Conservation (phyloP, 2,329 filamentous ascomycete species). For the Alternaria atra region DNA sequence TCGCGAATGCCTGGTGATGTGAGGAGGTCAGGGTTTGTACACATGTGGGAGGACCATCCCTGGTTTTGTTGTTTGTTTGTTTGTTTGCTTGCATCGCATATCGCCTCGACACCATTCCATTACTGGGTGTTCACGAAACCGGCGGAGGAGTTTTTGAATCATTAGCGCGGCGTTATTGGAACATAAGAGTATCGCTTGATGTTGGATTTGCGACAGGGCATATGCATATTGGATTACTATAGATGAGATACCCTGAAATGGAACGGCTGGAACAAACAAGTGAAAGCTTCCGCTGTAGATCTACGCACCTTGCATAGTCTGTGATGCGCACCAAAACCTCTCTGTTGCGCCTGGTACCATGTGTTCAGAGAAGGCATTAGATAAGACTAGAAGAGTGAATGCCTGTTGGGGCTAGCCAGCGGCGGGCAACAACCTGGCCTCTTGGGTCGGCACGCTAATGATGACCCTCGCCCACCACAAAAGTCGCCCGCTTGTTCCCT, state of each 20-base stretch:
- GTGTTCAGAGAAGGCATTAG: slow-evolving; percentile 41
- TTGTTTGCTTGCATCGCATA: slow-evolving; percentile 11
- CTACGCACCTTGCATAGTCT: neutral
- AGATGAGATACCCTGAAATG: slow-evolving; percentile 37
- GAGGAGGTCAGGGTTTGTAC: slow-evolving; percentile 21
- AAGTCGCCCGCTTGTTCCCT: slow-evolving; percentile 23
- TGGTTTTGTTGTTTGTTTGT: slow-evolving; percentile 4
- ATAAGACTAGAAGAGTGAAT: slow-evolving; percentile 32
- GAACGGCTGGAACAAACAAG: slow-evolving; percentile 1
- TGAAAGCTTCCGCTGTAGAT: neutral
- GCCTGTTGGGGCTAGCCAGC: slow-evolving; percentile 30
- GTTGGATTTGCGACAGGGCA: neutral
- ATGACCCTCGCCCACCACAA: slow-evolving; percentile 34
- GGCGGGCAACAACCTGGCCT: slow-evolving; percentile 40
- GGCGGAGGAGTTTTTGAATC: slow-evolving; percentile 13
- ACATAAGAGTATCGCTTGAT: slow-evolving; percentile 11
- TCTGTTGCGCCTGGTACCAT: slow-evolving; percentile 5
- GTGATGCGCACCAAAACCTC: neutral
- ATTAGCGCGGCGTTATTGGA: slow-evolving; percentile 38
- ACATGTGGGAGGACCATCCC: neutral
- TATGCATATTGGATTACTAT: slow-evolving; percentile 17
- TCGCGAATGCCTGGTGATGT: slow-evolving; percentile 58
- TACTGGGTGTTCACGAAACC: neutral
- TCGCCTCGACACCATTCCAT: neutral
- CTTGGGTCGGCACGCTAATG: slow-evolving; percentile 28